Base-by-base conservation (phyloP, 148 eudicot genomes). In the Beta vulgaris region DNA sequence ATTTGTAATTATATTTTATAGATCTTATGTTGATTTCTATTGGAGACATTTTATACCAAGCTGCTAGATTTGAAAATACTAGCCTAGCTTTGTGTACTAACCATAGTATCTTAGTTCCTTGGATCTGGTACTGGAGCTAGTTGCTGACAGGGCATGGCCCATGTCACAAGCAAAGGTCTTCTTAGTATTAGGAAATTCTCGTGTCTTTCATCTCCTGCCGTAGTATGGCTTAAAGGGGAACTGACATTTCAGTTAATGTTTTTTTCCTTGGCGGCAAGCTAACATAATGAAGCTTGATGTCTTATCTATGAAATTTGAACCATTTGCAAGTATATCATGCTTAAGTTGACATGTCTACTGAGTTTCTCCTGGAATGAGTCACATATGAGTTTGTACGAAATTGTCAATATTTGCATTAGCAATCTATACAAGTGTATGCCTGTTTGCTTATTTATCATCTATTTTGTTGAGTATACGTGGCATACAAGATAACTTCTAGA, bases 231-330 rank as follows among this genome's bases (percentile, higher is more conserved):
- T 0, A 62, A 32, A 32, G n/a, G 14, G 53, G 46, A 28, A 68
- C 10, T 11, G 15, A 46, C 43, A 11, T 69, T 53, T 53, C 58
- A 23, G 57, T 36, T 71, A 55, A n/a, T 54, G 62, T 71, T 37
- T 69, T 15, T 32, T 37, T 31, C 34, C 59, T 69, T 48, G 6
- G 6, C 25, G 53, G 44, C 43, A 29, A 34, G 59, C 2, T 15
- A 21, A 53, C 15, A 46, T 69, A 25, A 29, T 16, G 54, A 16
- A 14, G 23, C n/a, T 11, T 40, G 44, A 43, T 6, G 32, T 64
- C 46, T 64, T 26, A 66, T 65, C 64, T 75, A 37, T 66, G 63
- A 26, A 28, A 37, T 59, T 37, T 69, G 28, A 46, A 58, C 46
- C 25, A 59, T 60, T 35, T 69, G 35, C 48, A 14, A n/a, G 9